These are phyloP conservation scores for Wickerhamiella alocasiicola DNA, from an alignment of 805 yeast genomes.

Conservation along the genomic window DNA sequence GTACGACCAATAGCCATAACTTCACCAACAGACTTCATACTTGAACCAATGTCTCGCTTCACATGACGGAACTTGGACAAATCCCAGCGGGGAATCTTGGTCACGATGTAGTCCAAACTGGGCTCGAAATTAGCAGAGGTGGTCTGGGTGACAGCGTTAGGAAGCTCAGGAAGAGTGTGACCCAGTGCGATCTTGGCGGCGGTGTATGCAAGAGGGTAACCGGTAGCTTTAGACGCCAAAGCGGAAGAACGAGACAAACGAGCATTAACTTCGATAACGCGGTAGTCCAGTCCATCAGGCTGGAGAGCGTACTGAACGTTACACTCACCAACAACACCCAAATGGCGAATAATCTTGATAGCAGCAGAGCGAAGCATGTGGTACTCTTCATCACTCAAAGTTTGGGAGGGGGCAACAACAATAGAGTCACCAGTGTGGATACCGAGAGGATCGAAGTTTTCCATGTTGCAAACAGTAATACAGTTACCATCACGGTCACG, in stretches of 20 bases:
- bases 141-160: conserved; percentile 91
- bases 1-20: conserved; percentile 98
- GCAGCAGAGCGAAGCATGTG: conserved; percentile 98
- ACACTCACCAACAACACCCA: conserved; percentile 99
- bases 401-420: conserved; percentile 97
- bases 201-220: conserved; percentile 95
- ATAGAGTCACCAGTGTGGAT: conserved; percentile 98
- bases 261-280: conserved; percentile 96
- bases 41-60: conserved; percentile 81
- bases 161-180: conserved; percentile 85
- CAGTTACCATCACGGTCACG: conserved; percentile 94
- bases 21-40: conserved; percentile 98
- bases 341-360: conserved; percentile 89
- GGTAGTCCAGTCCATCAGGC: conserved; percentile 89
- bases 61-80: conserved; percentile 90
- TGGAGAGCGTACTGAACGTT: conserved; percentile 94
- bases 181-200: conserved; percentile 97
- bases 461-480: conserved; percentile 98
- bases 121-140: conserved; percentile 97
- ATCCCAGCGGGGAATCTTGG: conserved; percentile 98
- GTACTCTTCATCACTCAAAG: conserved; percentile 91
- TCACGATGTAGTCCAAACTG: conserved; percentile 88
- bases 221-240: conserved; percentile 95
- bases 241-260: conserved; percentile 96
- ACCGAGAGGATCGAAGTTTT: conserved; percentile 95